A percentile compares a stretch with the other conserved stretches of the same genome.
These are phyloP conservation scores for Thelephora aurantiotincta DNA, from an alignment of 768 basidiomycete species.

Conservation along the genomic window DNA sequence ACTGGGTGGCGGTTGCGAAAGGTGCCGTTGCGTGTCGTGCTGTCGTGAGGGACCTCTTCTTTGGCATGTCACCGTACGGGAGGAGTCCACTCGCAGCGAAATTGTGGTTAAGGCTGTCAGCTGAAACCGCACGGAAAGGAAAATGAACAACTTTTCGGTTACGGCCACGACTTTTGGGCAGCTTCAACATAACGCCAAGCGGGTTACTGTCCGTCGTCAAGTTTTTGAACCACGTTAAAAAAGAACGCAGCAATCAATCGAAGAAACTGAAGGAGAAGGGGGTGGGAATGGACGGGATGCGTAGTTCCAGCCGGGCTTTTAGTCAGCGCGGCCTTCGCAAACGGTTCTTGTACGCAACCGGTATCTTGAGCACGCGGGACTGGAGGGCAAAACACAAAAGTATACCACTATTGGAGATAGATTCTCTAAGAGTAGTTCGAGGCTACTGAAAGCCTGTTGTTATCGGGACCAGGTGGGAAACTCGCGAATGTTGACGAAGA, in stretches of 20 bases:
- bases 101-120: constrained; percentile 49
- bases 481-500: not conserved
- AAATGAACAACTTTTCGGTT: constrained; percentile 37
- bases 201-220: no score
- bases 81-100: constrained; percentile 61
- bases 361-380: constrained; percentile 63
- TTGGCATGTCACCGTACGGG: constrained; percentile 57
- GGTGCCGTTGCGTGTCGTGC: constrained; percentile 49
- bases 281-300: not conserved
- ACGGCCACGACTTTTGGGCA: constrained; percentile 81
- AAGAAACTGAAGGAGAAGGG: not conserved
- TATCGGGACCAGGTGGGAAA: not conserved
- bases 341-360: constrained; percentile 71
- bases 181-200: constrained; percentile 80
- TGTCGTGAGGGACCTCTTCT: constrained; percentile 50
- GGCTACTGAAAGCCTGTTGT: not conserved
- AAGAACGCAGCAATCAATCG: constrained; percentile 33
- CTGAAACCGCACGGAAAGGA: not conserved
- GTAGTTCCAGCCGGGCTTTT: constrained; percentile 40
- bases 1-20: constrained; percentile 80
- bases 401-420: constrained; percentile 58
- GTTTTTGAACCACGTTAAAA: no score
- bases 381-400: constrained; percentile 71
- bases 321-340: constrained; percentile 70
- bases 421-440: constrained; percentile 30